Base-by-base conservation (phyloP, 805 yeast genomes). In the Wickerhamiella bombiphila region DNA sequence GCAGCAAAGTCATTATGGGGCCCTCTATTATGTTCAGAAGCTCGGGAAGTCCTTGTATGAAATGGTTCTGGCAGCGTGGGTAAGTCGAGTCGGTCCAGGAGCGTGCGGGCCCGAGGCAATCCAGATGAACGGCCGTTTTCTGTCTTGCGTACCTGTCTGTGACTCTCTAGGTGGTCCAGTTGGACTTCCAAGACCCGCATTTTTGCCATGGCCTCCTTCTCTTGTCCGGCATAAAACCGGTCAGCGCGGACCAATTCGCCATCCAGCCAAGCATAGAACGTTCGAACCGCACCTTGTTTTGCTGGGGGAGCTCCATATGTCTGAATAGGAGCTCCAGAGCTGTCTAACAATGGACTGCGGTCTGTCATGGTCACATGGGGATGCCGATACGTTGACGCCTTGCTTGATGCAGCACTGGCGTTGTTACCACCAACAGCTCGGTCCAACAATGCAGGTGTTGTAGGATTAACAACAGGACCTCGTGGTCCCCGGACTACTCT, bases 181-280 rank as follows among this genome's bases (percentile, higher is more conserved):
- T 82, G 94, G 46, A 72, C 80, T 51, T 78, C 80, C 17, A 82
- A 51, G 3, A 76, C 50, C 9, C 73, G 54, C 46, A 68, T 76
- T 40, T 88, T 61, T 40, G 70, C 71, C 32, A 72, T 63, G 1
- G 70, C 72, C 18, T 70, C 77, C 21, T 64, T 61, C 48, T 80
- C 93, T 45, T 67, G 72, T 22, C 66, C 71, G 32, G 54, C 61
- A 53, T 69, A 82, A 50, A 82, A 82, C 0, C 24, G 34, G 28
- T 79, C 74, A 6, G 81, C 76, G 53, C 74, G 78, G 3, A 37
- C 44, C 19, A 76, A 59, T 53, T 82, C 78, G 0, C 47, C 37
- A 38, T 79, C 77, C 4, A 82, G 64, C 93, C 93, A 82, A 2
- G 48, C 53, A n/a, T 66, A 44, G 45, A 82, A 83, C 37, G 68